phyloP scores from a whole-genome alignment of 495 filamentous ascomycete species.

The Aspergillus funiculosus region DNA sequence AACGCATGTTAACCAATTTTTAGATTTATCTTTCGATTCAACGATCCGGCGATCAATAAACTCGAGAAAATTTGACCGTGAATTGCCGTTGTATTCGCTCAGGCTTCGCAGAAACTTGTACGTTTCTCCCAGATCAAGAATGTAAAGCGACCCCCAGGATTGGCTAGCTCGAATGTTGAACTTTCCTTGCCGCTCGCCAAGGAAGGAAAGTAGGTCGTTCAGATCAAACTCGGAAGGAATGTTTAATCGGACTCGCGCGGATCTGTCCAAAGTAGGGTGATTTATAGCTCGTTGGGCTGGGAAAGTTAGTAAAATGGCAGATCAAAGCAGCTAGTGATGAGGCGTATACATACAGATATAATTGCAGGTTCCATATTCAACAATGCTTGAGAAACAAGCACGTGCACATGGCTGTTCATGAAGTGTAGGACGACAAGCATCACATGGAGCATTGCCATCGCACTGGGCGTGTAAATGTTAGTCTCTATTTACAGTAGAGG shows the following conservation, averaged over 20 bases:
- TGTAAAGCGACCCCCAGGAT: slow-evolving; percentile 41
- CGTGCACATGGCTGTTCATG: slow-evolving; percentile 46
- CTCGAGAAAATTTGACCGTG: slow-evolving; percentile 41
- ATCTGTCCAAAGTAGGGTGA: slow-evolving; percentile 36
- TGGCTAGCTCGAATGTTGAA: slow-evolving; percentile 48
- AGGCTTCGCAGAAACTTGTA: slow-evolving; percentile 42
- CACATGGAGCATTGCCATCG: slow-evolving; percentile 44
- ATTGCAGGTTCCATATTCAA: slow-evolving; percentile 48
- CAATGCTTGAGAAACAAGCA: slow-evolving; percentile 45
- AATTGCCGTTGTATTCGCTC: slow-evolving; percentile 44
- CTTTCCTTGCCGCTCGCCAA: slow-evolving; percentile 38
- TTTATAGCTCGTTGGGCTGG: slow-evolving; percentile 46
- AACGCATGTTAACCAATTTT: slow-evolving; percentile 45
- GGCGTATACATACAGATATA: slow-evolving; percentile 38
- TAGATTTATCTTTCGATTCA: slow-evolving; percentile 45
- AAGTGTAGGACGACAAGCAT: slow-evolving; percentile 43
- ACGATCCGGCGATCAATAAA: slow-evolving; percentile 45
- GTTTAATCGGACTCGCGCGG: slow-evolving; percentile 34
- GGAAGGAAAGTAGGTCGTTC: slow-evolving; percentile 36
- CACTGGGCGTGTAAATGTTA: slow-evolving; percentile 26
- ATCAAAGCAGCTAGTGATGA: neutral
- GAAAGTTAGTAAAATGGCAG: slow-evolving; percentile 5
- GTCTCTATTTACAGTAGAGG: neutral
- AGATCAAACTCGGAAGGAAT: slow-evolving; percentile 42
- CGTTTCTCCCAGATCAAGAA: slow-evolving; percentile 40